phyloP scores from a whole-genome alignment of 805 yeast species.

The Candida quercuum region DNA sequence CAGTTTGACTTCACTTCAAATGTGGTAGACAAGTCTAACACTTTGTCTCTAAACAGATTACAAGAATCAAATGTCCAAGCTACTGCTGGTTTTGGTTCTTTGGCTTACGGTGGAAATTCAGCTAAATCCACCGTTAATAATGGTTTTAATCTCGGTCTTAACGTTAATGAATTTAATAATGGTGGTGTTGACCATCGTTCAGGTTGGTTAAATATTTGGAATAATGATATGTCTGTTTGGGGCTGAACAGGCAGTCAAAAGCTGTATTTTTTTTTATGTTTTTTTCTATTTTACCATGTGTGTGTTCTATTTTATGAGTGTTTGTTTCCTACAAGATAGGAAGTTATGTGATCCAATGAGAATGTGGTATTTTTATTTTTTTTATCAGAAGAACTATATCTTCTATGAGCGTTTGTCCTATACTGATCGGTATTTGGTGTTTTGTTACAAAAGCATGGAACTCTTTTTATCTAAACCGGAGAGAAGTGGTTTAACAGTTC shows the following conservation, averaged over 20 bases:
- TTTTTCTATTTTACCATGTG: background rate
- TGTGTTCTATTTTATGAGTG: background rate
- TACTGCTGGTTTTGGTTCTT: background rate
- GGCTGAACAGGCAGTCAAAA: conserved; percentile 8
- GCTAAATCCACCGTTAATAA: background rate
- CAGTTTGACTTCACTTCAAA: background rate
- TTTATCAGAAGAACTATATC: too few species aligned
- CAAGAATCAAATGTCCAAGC: too few species aligned
- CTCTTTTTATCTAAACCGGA: too few species aligned
- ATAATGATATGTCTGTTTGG: conserved; percentile 27
- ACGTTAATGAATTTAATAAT: conserved; percentile 3
- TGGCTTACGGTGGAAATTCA: background rate
- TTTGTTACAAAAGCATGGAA: too few species aligned
- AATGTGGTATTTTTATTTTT: too few species aligned
- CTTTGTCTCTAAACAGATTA: too few species aligned
- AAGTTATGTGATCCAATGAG: too few species aligned
- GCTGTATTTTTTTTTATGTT: background rate
- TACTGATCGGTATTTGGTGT: too few species aligned
- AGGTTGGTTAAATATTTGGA: conserved; percentile 27
- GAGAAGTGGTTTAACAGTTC: too few species aligned
- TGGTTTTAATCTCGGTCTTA: conserved; percentile 3
- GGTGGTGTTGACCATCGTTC: conserved; percentile 2
- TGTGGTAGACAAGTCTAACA: too few species aligned
- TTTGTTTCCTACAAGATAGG: too few species aligned
- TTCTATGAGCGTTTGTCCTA: too few species aligned